Base-by-base conservation (phyloP, 2,329 filamentous ascomycete genomes). In the Xylariaceae sp. region DNA sequence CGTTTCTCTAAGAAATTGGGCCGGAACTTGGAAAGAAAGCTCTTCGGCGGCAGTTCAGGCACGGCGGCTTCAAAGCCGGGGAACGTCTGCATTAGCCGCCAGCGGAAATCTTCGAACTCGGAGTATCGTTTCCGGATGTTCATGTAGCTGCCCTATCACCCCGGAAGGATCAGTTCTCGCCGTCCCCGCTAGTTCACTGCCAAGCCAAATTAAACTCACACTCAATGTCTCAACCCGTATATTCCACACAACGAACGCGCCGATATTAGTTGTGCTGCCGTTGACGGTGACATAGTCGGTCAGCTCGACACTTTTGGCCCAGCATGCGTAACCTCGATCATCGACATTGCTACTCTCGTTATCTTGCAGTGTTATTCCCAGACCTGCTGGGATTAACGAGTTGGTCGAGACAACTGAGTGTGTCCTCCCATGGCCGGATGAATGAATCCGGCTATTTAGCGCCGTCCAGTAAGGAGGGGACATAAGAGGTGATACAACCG, bases 181-280 rank as follows among this genome's bases (percentile, higher is more conserved):
- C 4, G 7, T 15, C 32, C 32, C 15, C 6, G 10, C 41, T 29
- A 9, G 3, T 6, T 43, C 10, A 42, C 1, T 16, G 12, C 3
- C 18, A 19, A 1, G 10, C 22, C 16, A 8, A 60, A 60, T 18
- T 39, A 21, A 12, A 79, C 84, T 69, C 68, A 92, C 90, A 70
- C 84, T 87, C 47, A 97, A 74, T 3, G 91, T 96, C 69, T 94
- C 85, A 42, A 99, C 89, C 45, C 80, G 84, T 65, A 94, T 91
- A 67, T 90, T 94, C 89, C 89, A 99, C 7, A 96, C 91, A 1
- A 96, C 89, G 73, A 97, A 99, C 1, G 92, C 88, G n/a, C 92
- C 92, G 26, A 84, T 77, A 60, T 77, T 81, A 13, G 77, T 80
- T 34, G 77, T 69, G 58, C 78, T 77, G 47, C 80, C 76, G 55